A percentile compares a stretch with the other conserved stretches of the same genome.
These are phyloP conservation scores for Trypanosoma rangeli DNA, from an alignment of 208 protist species.

Conservation along the genomic window DNA sequence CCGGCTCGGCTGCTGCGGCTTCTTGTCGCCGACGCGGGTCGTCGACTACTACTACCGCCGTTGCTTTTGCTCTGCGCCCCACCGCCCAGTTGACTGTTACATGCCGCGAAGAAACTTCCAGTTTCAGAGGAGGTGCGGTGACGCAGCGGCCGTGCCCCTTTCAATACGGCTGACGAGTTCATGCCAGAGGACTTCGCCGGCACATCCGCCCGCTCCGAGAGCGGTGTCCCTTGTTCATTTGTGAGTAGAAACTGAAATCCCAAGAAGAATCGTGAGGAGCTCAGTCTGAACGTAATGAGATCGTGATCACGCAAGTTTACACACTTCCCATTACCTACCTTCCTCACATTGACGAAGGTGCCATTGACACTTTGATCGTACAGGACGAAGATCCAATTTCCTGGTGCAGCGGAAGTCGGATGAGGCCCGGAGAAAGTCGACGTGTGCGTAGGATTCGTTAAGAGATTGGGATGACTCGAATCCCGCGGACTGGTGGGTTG, in stretches of 20 bases:
- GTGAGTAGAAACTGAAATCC: constrained; percentile 85
- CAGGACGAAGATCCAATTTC: constrained; percentile 38
- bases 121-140: constrained; percentile 21
- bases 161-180: constrained; percentile 5
- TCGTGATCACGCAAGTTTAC: constrained; percentile 69
- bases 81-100: constrained; percentile 12
- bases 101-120: constrained; percentile 12
- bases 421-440: constrained; percentile 11
- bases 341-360: constrained; percentile 89
- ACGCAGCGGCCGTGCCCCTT: constrained; percentile 6
- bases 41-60: constrained; percentile 25
- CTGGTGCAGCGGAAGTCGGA: not conserved
- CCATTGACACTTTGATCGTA: constrained; percentile 83
- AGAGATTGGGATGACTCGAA: not conserved
- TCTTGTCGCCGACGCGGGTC: constrained; percentile 22
- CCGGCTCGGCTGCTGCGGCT: constrained; percentile 12
- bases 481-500: not conserved
- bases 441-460: constrained; percentile 12
- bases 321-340: constrained; percentile 74
- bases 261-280: constrained; percentile 82
- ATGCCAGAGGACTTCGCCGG: not conserved
- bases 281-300: constrained; percentile 85
- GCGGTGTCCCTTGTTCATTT: constrained; percentile 60
- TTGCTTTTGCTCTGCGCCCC: constrained; percentile 20
- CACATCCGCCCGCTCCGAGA: constrained; percentile 23